Percentiles rank a stretch among this genome's conserved stretches.
These are phyloP conservation scores for Primulina tabacum DNA, from an alignment of 257 asterid genomes.

Conservation along the genomic window DNA sequence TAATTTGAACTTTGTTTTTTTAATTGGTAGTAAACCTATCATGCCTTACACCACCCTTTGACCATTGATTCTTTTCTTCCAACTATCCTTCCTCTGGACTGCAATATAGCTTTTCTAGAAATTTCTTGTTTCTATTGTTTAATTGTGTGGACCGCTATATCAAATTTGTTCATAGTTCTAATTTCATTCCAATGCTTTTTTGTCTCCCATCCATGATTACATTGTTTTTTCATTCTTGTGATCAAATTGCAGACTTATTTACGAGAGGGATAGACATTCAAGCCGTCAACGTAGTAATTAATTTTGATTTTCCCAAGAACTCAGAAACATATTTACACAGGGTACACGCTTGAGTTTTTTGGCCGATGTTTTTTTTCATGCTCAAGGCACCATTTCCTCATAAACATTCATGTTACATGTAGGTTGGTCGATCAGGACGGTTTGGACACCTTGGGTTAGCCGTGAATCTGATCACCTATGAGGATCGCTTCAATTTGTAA, in stretches of 20 bases:
- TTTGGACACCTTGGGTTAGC: slow-evolving; percentile 85
- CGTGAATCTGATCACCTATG: slow-evolving; percentile 69
- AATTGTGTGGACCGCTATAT: not conserved
- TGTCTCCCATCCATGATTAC: not conserved
- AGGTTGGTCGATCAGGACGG: slow-evolving; percentile 88
- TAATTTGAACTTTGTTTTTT: not conserved
- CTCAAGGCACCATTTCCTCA: not conserved
- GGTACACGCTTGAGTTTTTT: slow-evolving; percentile 34
- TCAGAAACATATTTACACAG: slow-evolving; percentile 80
- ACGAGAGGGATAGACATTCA: slow-evolving; percentile 87
- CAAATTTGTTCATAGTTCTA: not conserved
- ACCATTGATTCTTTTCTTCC: not conserved
- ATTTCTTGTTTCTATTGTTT: too few relatives aligned
- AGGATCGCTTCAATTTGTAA: slow-evolving; percentile 78
- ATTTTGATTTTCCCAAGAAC: slow-evolving; percentile 80
- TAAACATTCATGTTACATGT: slow-evolving; percentile 12
- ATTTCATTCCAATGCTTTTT: not conserved
- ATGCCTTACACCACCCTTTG: not conserved
- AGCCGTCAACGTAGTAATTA: slow-evolving; percentile 80
- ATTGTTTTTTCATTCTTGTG: not conserved
- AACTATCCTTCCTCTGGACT: not conserved
- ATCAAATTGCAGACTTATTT: slow-evolving; percentile 53
- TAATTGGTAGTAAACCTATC: not conserved
- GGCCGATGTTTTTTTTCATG: not conserved
- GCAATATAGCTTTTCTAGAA: not conserved